Conservation (phyloP, 139 green algal species). For the Chlamydomonas sphaeroides region DNA sequence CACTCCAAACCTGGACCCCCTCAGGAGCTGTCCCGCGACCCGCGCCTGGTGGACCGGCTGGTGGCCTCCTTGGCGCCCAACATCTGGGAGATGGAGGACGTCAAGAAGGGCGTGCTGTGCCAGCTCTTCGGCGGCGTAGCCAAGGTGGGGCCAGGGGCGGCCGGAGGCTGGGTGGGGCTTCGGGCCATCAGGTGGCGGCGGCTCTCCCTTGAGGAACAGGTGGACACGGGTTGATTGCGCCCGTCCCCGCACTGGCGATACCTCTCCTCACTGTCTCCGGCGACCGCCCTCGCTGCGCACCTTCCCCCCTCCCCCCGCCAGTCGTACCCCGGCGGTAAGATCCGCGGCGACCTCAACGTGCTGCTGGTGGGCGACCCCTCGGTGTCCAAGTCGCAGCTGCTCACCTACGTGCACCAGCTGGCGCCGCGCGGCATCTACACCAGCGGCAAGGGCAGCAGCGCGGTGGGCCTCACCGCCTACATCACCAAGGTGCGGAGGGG, state of each 20-base stretch:
- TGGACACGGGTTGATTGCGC: too few species aligned
- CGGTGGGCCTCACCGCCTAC: constrained; percentile 97
- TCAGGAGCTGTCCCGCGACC: constrained; percentile 67
- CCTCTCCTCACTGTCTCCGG: too few species aligned
- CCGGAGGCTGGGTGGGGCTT: too few species aligned
- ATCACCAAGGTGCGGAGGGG: constrained; percentile 77
- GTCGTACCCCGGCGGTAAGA: constrained; percentile 62
- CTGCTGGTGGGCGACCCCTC: constrained; percentile 96
- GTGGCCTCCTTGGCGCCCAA: constrained; percentile 88
- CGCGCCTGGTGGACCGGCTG: constrained; percentile 91
- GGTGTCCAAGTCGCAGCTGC: constrained; percentile 95
- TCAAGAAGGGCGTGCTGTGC: constrained; percentile 91
- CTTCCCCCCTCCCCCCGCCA: constrained; percentile 11
- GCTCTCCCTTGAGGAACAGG: too few species aligned
- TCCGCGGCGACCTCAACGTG: constrained; percentile 93
- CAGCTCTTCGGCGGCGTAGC: constrained; percentile 85
- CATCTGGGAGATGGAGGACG: constrained; percentile 98
- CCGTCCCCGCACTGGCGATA: too few species aligned
- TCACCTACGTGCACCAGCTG: constrained; percentile 96
- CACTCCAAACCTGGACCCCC: not conserved
- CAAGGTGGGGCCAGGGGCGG: constrained; percentile 77
- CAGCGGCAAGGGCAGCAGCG: constrained; percentile 88
- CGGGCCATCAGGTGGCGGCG: too few species aligned
- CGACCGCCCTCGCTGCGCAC: too few species aligned
- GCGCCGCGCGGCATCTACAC: constrained; percentile 97